Conservation (phyloP, 139 green algal genomes). For the Chlorella sorokiniana region DNA sequence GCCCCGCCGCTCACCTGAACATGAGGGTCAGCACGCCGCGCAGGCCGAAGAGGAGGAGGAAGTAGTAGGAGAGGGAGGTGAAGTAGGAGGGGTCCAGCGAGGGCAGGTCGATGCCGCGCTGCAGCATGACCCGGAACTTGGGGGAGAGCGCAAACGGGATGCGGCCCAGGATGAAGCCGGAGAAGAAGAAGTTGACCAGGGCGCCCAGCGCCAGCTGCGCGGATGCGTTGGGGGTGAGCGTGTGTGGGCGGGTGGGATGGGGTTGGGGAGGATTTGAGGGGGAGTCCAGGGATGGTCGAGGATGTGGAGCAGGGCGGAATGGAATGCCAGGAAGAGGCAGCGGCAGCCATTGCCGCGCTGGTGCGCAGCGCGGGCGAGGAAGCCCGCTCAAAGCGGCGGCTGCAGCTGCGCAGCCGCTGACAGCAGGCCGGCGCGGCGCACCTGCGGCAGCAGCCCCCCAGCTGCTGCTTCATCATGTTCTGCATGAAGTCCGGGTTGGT, state of each 20-base stretch:
- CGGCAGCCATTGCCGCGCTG: no score
- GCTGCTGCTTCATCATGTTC: conserved; percentile 92
- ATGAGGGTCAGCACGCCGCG: conserved; percentile 81
- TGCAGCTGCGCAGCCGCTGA: no score
- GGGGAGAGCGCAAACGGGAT: conserved; percentile 86
- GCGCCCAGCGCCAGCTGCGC: conserved; percentile 80
- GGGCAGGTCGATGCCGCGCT: conserved; percentile 88
- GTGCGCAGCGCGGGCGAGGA: no score
- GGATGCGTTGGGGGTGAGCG: background rate
- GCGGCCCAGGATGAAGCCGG: conserved; percentile 87
- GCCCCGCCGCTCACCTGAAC: conserved; percentile 58
- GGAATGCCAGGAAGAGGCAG: no score
- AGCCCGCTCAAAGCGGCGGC: no score
- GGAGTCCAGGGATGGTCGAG: background rate
- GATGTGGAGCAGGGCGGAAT: no score
- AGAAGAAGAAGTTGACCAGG: conserved; percentile 84
- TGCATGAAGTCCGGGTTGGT: conserved; percentile 87
- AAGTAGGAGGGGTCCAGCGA: conserved; percentile 92
- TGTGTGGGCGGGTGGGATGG: background rate
- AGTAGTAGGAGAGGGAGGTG: conserved; percentile 91
- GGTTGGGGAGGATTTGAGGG: background rate
- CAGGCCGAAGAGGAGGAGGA: conserved; percentile 88
- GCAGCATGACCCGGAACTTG: conserved; percentile 89
- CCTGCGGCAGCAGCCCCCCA: conserved; percentile 81
- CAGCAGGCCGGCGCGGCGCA: conserved; percentile 12